Percentiles rank a stretch among this genome's conserved stretches.
phyloP scores from a whole-genome alignment of 2,329 filamentous ascomycete genomes.

The Exophiala bonariae region DNA sequence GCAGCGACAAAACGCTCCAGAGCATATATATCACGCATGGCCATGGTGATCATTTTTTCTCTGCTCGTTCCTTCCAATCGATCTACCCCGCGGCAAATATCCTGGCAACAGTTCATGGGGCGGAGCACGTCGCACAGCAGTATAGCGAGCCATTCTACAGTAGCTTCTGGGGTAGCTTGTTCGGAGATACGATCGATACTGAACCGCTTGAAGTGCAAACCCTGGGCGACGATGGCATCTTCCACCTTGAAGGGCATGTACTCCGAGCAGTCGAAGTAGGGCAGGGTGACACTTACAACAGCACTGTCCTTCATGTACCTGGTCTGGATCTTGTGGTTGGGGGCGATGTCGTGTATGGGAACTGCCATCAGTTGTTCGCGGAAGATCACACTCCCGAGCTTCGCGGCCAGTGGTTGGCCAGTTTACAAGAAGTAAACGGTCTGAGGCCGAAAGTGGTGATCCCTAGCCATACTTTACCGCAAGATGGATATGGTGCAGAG shows the following conservation, averaged over 20 bases:
- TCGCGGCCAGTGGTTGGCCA: slow-evolving; percentile 34
- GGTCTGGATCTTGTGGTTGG: slow-evolving; percentile 36
- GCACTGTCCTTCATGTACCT: slow-evolving; percentile 38
- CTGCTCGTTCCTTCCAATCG: too few relatives aligned
- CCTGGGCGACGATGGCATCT: slow-evolving; percentile 2
- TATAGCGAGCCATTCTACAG: slow-evolving; percentile 1
- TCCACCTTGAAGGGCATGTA: slow-evolving; percentile 23
- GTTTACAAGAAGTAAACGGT: slow-evolving; percentile 32
- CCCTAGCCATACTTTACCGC: slow-evolving; percentile 31
- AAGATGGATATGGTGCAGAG: slow-evolving; percentile 30
- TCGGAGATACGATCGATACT: slow-evolving; percentile 3
- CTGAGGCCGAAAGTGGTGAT: slow-evolving; percentile 35
- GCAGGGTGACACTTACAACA: slow-evolving; percentile 33
- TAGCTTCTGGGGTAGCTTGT: slow-evolving; percentile 3
- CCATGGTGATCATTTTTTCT: too few relatives aligned
- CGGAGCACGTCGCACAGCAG: too few relatives aligned
- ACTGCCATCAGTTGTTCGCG: slow-evolving; percentile 36
- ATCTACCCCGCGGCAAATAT: too few relatives aligned
- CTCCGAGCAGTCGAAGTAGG: slow-evolving; percentile 29
- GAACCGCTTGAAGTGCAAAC: slow-evolving; percentile 1
- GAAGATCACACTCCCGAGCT: slow-evolving; percentile 35
- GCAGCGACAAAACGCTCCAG: too few relatives aligned
- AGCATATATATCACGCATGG: too few relatives aligned
- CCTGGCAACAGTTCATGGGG: too few relatives aligned
- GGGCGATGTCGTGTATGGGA: slow-evolving; percentile 41